phyloP scores from a whole-genome alignment of 2,329 filamentous ascomycete genomes.

The Parasarocladium wereldwijsianum region DNA sequence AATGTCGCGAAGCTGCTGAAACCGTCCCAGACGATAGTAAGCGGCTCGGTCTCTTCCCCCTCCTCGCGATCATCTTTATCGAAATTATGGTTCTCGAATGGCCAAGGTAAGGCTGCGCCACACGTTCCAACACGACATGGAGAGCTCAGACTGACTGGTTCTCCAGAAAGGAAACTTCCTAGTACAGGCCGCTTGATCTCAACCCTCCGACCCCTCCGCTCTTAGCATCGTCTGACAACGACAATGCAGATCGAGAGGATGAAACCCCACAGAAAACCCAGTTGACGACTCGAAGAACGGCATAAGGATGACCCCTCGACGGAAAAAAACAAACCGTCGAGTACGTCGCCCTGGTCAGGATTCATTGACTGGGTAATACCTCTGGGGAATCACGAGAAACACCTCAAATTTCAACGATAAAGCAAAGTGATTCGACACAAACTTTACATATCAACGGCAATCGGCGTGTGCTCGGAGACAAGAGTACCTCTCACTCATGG shows the following conservation, averaged over 20 bases:
- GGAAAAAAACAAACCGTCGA: neutral
- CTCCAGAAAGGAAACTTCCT: slow-evolving; percentile 3
- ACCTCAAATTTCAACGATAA: slow-evolving; percentile 1
- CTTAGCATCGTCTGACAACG: neutral
- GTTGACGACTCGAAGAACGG: no score
- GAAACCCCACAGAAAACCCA: neutral
- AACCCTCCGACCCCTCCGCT: slow-evolving; percentile 4
- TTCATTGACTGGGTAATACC: neutral
- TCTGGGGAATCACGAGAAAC: slow-evolving; percentile 2
- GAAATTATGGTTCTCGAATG: slow-evolving; percentile 3
- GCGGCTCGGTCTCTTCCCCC: neutral
- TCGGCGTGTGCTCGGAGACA: slow-evolving; percentile 3
- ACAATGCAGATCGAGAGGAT: neutral
- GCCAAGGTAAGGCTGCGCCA: slow-evolving; percentile 1
- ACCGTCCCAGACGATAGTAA: neutral
- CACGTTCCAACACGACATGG: neutral
- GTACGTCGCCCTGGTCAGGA: neutral
- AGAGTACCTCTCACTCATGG: slow-evolving; percentile 1
- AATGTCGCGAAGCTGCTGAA: neutral
- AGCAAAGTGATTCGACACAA: slow-evolving; percentile 4
- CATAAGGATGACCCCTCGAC: no score
- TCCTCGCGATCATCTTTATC: slow-evolving; percentile 2
- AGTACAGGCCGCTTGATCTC: slow-evolving; percentile 4
- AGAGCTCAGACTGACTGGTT: neutral
- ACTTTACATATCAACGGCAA: slow-evolving; percentile 4